These are phyloP conservation scores for Malassezia nana DNA, from an alignment of 1,284 basidiomycete genomes.

Conservation along the genomic window DNA sequence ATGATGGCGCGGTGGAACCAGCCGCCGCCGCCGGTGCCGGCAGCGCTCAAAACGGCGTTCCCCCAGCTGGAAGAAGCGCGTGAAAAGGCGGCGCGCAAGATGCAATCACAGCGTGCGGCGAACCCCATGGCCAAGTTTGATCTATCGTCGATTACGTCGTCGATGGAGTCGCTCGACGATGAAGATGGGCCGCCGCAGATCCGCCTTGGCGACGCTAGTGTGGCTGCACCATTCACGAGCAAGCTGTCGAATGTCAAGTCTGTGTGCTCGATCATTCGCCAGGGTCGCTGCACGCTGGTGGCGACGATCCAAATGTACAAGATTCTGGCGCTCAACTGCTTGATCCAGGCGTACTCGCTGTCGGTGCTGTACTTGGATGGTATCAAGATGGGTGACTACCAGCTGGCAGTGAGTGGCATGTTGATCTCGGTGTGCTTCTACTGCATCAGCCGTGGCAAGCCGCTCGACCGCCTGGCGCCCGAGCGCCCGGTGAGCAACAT, in stretches of 20 bases:
- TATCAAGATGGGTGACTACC: conserved; percentile 47
- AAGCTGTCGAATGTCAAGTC: conserved; percentile 37
- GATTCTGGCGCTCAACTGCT: conserved; percentile 46
- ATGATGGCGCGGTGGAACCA: conserved; percentile 34
- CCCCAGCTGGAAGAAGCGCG: conserved; percentile 44
- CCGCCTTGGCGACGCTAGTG: conserved; percentile 43
- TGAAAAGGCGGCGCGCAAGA: conserved; percentile 35
- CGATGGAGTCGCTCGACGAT: conserved; percentile 37
- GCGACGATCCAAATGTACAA: conserved; percentile 48
- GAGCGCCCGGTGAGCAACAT: conserved; percentile 44
- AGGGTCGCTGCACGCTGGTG: conserved; percentile 45
- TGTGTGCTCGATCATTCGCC: conserved; percentile 40
- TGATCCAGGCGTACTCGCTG: conserved; percentile 44
- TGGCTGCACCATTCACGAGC: conserved; percentile 46
- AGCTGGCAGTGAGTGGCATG: conserved; percentile 43
- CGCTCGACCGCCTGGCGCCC: conserved; percentile 36
- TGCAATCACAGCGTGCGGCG: conserved; percentile 25
- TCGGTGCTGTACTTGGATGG: conserved; percentile 42
- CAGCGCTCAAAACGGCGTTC: conserved; percentile 33
- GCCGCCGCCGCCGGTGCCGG: conserved; percentile 42
- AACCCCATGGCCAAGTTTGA: conserved; percentile 43
- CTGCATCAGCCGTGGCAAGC: conserved; percentile 43
- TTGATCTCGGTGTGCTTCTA: conserved; percentile 42
- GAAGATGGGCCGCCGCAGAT: conserved; percentile 48
- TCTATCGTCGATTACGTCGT: conserved; percentile 32